These are phyloP conservation scores for Hypericum perforatum DNA, from an alignment of 345 rosid species.

Conservation along the genomic window DNA sequence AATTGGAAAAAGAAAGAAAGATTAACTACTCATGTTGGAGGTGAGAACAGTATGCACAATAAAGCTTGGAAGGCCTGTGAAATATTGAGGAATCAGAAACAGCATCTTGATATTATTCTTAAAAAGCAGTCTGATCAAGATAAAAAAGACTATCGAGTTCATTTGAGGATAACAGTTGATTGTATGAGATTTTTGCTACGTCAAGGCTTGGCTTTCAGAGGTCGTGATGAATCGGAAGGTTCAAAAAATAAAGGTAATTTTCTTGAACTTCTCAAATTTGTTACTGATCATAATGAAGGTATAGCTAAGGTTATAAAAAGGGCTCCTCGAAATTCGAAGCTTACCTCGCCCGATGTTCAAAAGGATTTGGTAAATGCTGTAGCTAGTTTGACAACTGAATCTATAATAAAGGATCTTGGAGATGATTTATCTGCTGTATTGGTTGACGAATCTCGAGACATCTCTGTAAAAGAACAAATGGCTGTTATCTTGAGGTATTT, in stretches of 20 bases:
- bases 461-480: conserved; percentile 4
- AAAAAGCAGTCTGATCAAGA: background rate
- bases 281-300: background rate
- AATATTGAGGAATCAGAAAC: background rate
- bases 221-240: conserved; percentile 3
- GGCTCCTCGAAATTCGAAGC: background rate
- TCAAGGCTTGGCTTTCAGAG: conserved; percentile 8
- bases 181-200: background rate
- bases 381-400: background rate
- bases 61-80: background rate
- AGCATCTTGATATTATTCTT: background rate
- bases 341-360: background rate
- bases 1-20: background rate
- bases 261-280: background rate
- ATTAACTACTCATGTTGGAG: conserved; percentile 5
- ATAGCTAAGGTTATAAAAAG: background rate
- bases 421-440: conserved; percentile 8
- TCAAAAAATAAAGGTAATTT: conserved; percentile 2
- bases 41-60: background rate
- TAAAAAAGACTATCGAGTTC: background rate
- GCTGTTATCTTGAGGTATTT: conserved; percentile 4
- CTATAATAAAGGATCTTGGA: conserved; percentile 1
- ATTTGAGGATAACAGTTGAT: conserved; percentile 7
- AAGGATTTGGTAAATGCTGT: background rate
- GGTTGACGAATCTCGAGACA: conserved; percentile 10